Base-by-base conservation (phyloP, 2,329 filamentous ascomycete species). In the Aureobasidium lini region DNA sequence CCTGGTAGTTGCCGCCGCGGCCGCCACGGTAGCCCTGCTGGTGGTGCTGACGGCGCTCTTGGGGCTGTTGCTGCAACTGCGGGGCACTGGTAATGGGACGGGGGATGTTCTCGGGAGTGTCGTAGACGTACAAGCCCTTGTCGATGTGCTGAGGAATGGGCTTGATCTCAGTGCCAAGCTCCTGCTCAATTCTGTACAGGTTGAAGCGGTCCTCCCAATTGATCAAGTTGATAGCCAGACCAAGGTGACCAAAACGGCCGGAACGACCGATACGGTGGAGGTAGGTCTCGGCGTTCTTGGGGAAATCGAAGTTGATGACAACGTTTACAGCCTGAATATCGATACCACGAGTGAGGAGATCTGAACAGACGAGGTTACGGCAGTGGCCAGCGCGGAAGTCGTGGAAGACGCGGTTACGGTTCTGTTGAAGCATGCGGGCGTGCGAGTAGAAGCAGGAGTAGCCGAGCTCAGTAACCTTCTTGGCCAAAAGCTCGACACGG, bases 381-480 rank as follows among this genome's bases (percentile, higher is more conserved):
- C 93, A 97, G 57, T 96, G 92, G 61, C 94, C 94, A 69, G 96
- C 96, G 66, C 94, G 88, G 81, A 99, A 99, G 73, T 99, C 95
- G 77, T 99, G 94, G 80, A 99, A 99, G 62, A 99, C 94, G 61
- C 95, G 90, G 77, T 99, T 99, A 68, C 94, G 90, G 67, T 93
- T 91, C 66, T 94, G 88, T 75, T 99, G 94, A 48, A 94, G 85
- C 94, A 99, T 99, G 71, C 92, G 91, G 56, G 94, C 94, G 74
- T 99, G 94, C 66, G 93, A 97, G 79, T 99, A 99, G 79, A 97
- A 99, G 79, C 94, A 99, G 1, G 94, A 99, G 77, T 99, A 99
- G 65, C 94, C 94, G 65, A 99, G 84, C 74, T 99, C 95, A 49
- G 95, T 99, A 70, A 99, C 99, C 76, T 99, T 99, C 82, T 99